These are phyloP conservation scores for Lactuca saligna DNA, from an alignment of 129 eudicot genomes.

Conservation along the genomic window DNA sequence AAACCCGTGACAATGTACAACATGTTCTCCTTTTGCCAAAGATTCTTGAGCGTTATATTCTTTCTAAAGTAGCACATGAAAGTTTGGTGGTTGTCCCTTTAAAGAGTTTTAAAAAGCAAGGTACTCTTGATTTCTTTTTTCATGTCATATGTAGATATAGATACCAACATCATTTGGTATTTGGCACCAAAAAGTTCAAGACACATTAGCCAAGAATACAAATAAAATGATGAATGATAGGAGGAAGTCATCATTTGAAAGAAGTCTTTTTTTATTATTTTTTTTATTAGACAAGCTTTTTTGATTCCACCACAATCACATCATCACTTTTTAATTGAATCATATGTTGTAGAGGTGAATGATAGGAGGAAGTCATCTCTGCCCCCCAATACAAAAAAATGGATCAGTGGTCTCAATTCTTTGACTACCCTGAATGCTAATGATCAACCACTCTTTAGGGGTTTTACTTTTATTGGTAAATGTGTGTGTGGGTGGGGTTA, in stretches of 20 bases:
- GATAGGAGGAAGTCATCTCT: constrained; percentile 19
- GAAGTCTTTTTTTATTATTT: not conserved
- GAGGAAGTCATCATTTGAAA: too few species aligned
- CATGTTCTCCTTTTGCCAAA: not conserved
- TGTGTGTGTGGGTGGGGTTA: too few species aligned
- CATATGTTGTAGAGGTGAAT: constrained; percentile 7
- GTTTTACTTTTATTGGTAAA: not conserved
- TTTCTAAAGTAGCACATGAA: constrained; percentile 9
- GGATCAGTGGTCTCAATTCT: constrained; percentile 3
- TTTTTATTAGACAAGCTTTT: not conserved
- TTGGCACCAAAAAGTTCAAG: not conserved
- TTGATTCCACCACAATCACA: constrained; percentile 22
- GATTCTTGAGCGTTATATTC: not conserved
- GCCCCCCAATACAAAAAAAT: constrained; percentile 25
- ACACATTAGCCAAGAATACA: not conserved
- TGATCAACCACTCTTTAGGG: constrained; percentile 11
- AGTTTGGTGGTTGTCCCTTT: constrained; percentile 21
- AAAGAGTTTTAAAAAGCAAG: constrained; percentile 3
- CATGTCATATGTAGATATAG: not conserved
- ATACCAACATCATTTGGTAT: not conserved
- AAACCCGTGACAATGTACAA: constrained; percentile 7
- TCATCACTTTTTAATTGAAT: constrained; percentile 16
- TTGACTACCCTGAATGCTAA: constrained; percentile 6
- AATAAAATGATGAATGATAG: not conserved
- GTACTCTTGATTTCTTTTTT: constrained; percentile 7